Evolutionary conservation across 768 basidiomycete genomes (phyloP).

Genomic region (Kwoniella sp.): DNA sequence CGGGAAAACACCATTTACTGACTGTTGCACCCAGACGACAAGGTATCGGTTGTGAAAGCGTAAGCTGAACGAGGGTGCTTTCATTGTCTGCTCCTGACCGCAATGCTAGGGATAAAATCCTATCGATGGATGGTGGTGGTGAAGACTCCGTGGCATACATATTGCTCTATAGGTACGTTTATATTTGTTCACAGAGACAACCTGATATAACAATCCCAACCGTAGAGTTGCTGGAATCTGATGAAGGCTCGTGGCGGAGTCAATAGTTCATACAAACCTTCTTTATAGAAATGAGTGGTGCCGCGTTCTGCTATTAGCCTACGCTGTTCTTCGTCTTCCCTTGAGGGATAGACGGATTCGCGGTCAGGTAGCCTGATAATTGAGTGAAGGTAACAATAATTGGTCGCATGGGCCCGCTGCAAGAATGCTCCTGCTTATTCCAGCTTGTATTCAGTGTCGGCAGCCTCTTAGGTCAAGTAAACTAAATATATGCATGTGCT

Average conservation of each 20-base stretch:
- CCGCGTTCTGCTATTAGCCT: no score
- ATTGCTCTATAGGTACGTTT: slow-evolving; percentile 60
- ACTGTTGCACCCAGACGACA: slow-evolving; percentile 58
- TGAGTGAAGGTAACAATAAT: no score
- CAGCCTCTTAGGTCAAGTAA: no score
- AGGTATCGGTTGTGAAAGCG: slow-evolving; percentile 67
- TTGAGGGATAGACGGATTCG: no score
- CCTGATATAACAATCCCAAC: slow-evolving; percentile 1
- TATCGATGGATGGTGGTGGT: slow-evolving; percentile 80
- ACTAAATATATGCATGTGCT: no score
- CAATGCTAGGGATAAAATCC: slow-evolving; percentile 79
- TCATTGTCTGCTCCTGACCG: background rate
- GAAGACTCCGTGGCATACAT: slow-evolving; percentile 89
- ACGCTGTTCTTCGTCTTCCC: no score
- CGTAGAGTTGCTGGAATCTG: background rate
- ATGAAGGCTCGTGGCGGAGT: background rate
- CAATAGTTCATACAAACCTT: no score
- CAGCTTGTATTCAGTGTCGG: no score
- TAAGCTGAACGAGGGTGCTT: slow-evolving; percentile 32
- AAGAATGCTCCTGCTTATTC: no score
- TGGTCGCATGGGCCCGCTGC: no score
- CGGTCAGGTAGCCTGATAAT: no score
- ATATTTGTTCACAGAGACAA: background rate
- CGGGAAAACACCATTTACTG: background rate
- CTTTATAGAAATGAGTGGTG: no score